A percentile compares a stretch with the other conserved stretches of the same genome.
These are phyloP conservation scores for Seiridium unicorne DNA, from an alignment of 2,329 filamentous ascomycete genomes.

Conservation along the genomic window DNA sequence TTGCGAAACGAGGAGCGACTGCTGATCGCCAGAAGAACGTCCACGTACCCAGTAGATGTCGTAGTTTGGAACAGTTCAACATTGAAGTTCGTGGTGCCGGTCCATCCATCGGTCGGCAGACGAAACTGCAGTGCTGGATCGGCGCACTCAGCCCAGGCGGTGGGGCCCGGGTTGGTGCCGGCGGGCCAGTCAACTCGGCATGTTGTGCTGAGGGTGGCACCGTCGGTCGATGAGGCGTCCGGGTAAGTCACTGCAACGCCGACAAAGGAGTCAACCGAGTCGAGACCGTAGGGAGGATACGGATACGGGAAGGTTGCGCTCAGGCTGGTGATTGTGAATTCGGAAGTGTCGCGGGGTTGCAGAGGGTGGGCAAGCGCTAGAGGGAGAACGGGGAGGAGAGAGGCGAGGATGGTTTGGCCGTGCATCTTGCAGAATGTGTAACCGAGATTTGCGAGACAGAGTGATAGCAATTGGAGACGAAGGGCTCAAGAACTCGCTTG, in stretches of 20 bases:
- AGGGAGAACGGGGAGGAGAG: conserved; percentile 16
- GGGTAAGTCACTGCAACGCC: conserved; percentile 18
- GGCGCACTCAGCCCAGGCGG: conserved; percentile 18
- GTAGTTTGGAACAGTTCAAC: conserved; percentile 19
- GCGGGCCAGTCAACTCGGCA: conserved; percentile 18
- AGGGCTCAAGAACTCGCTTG: neutral
- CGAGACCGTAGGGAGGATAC: conserved; percentile 12
- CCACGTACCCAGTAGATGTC: conserved; percentile 17
- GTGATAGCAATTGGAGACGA: neutral
- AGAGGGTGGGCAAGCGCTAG: conserved; percentile 16
- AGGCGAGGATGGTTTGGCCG: conserved; percentile 9
- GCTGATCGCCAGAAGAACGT: neutral
- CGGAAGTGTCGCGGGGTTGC: conserved; percentile 13
- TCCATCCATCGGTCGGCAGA: conserved; percentile 20
- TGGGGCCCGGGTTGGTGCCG: conserved; percentile 16
- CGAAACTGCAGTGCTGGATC: conserved; percentile 16
- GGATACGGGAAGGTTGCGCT: conserved; percentile 18
- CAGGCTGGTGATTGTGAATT: conserved; percentile 19
- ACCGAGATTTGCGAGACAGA: neutral
- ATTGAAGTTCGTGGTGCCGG: conserved; percentile 15
- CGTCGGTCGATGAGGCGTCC: conserved; percentile 13
- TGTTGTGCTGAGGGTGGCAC: conserved; percentile 17
- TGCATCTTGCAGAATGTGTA: conserved; percentile 13
- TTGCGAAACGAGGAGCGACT: too few relatives aligned
- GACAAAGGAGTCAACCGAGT: conserved; percentile 16